Evolutionary conservation across 257 asterid genomes (phyloP).

Genomic region (Rubia yunnanensis): DNA sequence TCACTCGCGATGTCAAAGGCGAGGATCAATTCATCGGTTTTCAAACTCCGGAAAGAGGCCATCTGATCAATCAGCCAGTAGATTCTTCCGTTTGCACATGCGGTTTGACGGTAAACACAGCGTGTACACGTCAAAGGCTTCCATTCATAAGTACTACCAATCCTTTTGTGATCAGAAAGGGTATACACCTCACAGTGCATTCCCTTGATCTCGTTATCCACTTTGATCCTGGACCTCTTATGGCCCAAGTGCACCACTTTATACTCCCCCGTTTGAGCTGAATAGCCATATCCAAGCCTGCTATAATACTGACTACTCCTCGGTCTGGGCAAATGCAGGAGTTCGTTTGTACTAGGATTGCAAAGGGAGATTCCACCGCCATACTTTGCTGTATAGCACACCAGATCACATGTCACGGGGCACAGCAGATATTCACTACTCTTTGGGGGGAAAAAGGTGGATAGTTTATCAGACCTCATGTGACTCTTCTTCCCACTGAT

Average conservation of each 20-base stretch:
- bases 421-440: neutral
- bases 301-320: neutral
- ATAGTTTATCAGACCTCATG: no score
- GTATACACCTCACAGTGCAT: neutral
- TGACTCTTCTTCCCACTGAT: no score
- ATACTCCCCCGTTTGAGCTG: neutral
- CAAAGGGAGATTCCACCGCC: neutral
- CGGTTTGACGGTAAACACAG: neutral
- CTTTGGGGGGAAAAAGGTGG: neutral
- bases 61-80: neutral
- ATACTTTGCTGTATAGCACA: no score
- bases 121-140: neutral
- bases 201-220: neutral
- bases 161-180: neutral
- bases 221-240: neutral
- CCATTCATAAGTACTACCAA: neutral
- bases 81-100: neutral
- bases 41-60: neutral
- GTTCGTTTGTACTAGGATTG: neutral
- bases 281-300: neutral
- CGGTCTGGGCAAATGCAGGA: neutral
- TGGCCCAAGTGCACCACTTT: neutral
- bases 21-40: neutral
- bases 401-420: neutral
- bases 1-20: neutral